These are phyloP conservation scores for Lasiodiplodia hormozganensis DNA, from an alignment of 2,329 filamentous ascomycete species.

Conservation along the genomic window DNA sequence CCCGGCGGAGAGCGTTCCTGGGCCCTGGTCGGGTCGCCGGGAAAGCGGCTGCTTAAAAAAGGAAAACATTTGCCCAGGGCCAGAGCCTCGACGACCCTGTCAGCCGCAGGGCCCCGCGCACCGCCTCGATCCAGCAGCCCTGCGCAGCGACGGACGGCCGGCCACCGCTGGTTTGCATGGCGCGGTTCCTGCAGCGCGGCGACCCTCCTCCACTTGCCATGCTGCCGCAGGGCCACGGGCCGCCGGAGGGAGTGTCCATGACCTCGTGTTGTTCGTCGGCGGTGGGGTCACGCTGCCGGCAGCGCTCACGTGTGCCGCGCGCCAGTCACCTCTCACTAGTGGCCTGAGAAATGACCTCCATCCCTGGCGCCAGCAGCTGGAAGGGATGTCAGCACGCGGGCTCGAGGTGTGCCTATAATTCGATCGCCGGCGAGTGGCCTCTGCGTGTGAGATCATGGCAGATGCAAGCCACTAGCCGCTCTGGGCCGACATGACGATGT, in stretches of 20 bases:
- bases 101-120: conserved; percentile 1
- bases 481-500: conserved; percentile 21
- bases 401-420: conserved; percentile 2
- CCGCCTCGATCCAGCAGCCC: conserved; percentile 3
- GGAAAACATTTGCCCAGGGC: conserved; percentile 16
- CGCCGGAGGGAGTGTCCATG: conserved; percentile 20
- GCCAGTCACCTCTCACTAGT: conserved; percentile 8
- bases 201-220: conserved; percentile 23
- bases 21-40: conserved; percentile 11
- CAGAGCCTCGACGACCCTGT: conserved; percentile 21
- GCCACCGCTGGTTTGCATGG: not conserved
- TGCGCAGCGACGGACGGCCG: not conserved
- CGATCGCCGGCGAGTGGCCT: not conserved
- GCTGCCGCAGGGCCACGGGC: conserved; percentile 22
- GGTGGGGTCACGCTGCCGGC: conserved; percentile 18
- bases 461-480: conserved; percentile 4
- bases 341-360: conserved; percentile 18
- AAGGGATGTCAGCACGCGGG: conserved; percentile 3
- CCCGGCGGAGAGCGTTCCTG: conserved; percentile 18
- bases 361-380: conserved; percentile 6
- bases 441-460: not conserved
- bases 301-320: conserved; percentile 16
- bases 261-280: conserved; percentile 23
- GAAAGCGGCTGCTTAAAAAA: conserved; percentile 25
- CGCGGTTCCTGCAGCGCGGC: conserved; percentile 21